A percentile compares a stretch with the other conserved stretches of the same genome.
phyloP scores from a whole-genome alignment of 2,329 filamentous ascomycete genomes.

The Talaromyces atroroseus region DNA sequence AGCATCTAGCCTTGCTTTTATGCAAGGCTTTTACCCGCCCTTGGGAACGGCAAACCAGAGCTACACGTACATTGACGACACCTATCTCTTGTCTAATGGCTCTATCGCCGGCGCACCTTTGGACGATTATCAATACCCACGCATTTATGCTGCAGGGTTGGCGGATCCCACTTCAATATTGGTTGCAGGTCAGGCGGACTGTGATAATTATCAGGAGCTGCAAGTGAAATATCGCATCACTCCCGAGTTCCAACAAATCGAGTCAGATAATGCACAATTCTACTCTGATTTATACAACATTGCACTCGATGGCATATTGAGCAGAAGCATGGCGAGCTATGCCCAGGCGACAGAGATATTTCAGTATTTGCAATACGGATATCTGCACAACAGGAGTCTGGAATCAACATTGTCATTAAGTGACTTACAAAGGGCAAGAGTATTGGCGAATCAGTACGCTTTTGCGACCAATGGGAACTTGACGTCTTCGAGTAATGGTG shows the following conservation, averaged over 20 bases:
- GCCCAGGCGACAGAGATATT: conserved; percentile 50
- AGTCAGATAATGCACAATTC: conserved; percentile 34
- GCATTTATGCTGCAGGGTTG: conserved; percentile 40
- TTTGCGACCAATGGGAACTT: conserved; percentile 46
- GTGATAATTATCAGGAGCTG: conserved; percentile 33
- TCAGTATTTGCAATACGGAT: conserved; percentile 53
- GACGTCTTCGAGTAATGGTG: conserved; percentile 22
- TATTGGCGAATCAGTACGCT: conserved; percentile 46
- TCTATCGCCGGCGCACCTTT: conserved; percentile 44
- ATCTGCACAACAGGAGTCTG: conserved; percentile 46
- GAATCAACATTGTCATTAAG: conserved; percentile 24
- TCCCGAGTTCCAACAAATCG: conserved; percentile 36
- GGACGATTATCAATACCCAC: conserved; percentile 54
- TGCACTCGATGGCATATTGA: conserved; percentile 40
- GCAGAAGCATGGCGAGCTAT: conserved; percentile 40
- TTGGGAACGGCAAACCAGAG: conserved; percentile 29
- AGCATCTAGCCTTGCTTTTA: conserved; percentile 55
- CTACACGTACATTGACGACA: conserved; percentile 26
- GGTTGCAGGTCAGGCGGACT: conserved; percentile 45
- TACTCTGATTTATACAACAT: conserved; percentile 43
- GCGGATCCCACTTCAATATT: conserved; percentile 49
- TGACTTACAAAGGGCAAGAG: conserved; percentile 34
- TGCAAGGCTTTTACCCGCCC: conserved; percentile 58
- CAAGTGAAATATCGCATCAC: conserved; percentile 39
- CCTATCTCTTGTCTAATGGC: conserved; percentile 46